A percentile compares a stretch with the other conserved stretches of the same genome.
Evolutionary conservation across 768 basidiomycete genomes (phyloP).

Genomic region (Xanthoconium stramineum): DNA sequence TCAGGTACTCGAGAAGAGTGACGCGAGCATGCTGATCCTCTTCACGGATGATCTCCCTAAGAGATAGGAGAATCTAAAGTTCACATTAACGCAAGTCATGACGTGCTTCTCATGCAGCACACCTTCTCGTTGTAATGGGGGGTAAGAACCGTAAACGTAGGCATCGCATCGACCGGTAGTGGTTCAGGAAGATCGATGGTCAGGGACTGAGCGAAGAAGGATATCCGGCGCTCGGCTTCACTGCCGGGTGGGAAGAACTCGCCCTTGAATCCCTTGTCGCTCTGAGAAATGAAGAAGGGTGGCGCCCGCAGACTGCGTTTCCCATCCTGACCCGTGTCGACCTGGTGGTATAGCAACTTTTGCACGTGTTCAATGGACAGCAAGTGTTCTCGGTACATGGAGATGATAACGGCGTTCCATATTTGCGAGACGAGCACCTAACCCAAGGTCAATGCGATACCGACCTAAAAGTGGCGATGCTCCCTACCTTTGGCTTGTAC

Average conservation of each 20-base stretch:
- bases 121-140: conserved; percentile 99
- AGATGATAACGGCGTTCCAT: conserved; percentile 99
- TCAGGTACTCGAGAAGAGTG: conserved; percentile 95
- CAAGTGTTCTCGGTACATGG: conserved; percentile 99
- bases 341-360: conserved; percentile 95
- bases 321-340: conserved; percentile 78
- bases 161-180: conserved; percentile 98
- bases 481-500: conserved; percentile 95
- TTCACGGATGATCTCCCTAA: conserved; percentile 98
- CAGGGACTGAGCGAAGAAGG: conserved; percentile 97
- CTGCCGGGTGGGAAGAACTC: conserved; percentile 94
- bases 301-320: conserved; percentile 92
- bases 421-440: conserved; percentile 97
- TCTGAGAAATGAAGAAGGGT: conserved; percentile 96
- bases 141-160: conserved; percentile 96
- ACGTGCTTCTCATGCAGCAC: conserved; percentile 13
- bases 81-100: conserved; percentile 1
- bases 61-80: conserved; percentile 83
- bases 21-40: conserved; percentile 97
- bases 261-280: conserved; percentile 78
- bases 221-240: conserved; percentile 96
- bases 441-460: not conserved
- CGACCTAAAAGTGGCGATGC: not conserved
- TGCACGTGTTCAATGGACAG: conserved; percentile 98
- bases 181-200: conserved; percentile 94